Base-by-base conservation (phyloP, 208 protist genomes). In the Crithidia fasciculata region DNA sequence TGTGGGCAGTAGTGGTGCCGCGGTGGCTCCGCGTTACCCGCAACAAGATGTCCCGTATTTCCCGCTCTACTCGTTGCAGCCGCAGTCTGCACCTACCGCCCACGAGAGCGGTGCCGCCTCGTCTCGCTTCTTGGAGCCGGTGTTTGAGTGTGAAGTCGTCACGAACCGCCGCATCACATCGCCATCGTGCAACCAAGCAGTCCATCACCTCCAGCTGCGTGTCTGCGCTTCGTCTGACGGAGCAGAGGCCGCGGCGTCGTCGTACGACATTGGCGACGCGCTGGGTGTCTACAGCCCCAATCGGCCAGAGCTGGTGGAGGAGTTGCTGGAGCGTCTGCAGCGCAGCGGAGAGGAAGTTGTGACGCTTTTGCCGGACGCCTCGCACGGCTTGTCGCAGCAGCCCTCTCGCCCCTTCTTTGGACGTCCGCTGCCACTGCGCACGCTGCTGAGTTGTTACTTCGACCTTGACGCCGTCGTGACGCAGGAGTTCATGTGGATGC, bases 401-500 rank as follows among this genome's bases (percentile, higher is more conserved):
- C 72, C 75, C 7, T 2, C 49, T 58, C 82, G 82, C n/a, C 76
- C 88, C 0, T 96, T 93, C 70, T 85, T 94, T 65, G 36, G 47
- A 19, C 65, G 49, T 8, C 69, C 83, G 4, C 86, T 96, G 70
- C 80, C 76, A 13, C 69, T 89, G 68, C 77, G 67, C 37, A 45
- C 60, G 19, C 68, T 96, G 43, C 72, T 95, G n/a, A 68, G 58
- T 19, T 78, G 86, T 75, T 94, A 94, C 79, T 64, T 95, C 39
- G 92, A 96, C 72, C 75, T 96, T 19, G 88, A 96, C 19, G 92
- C 92, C 1, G 83, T 90, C 39, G 83, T 83, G 50, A 80, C 75
- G 13, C 90, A 87, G 49, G 82, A 91, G 18, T 94, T 92, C 41
- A 85, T 96, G 60, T 86, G 80, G 79, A 95, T 96, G 89, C 58